Evolutionary conservation across 257 asterid genomes (phyloP).

Genomic region (Craterostigma plantagineum): DNA sequence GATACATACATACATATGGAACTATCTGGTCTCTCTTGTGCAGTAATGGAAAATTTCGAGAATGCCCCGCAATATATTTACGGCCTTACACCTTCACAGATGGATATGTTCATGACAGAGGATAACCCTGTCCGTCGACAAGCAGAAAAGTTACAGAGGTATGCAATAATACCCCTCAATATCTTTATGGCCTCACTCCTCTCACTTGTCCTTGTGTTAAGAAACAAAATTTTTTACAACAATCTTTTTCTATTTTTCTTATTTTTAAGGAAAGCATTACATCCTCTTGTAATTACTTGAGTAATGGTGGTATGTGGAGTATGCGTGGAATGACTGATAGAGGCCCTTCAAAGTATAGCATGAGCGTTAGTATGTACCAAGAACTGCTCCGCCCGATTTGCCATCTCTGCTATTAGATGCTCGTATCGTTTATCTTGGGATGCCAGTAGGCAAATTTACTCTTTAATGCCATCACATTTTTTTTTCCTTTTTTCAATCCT

Average conservation of each 20-base stretch:
- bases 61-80: constrained; percentile 62
- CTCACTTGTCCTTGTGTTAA: no score
- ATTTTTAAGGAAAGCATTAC: constrained; percentile 86
- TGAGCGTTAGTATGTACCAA: constrained; percentile 60
- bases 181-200: no score
- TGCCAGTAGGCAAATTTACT: constrained; percentile 66
- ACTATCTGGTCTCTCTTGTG: constrained; percentile 9
- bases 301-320: constrained; percentile 64
- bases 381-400: constrained; percentile 85
- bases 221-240: no score
- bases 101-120: constrained; percentile 93
- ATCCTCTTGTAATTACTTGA: constrained; percentile 45
- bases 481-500: constrained; percentile 1
- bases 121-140: constrained; percentile 56
- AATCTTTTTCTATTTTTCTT: no score
- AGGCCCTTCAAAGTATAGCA: constrained; percentile 52
- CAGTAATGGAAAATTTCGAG: constrained; percentile 77
- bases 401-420: constrained; percentile 85
- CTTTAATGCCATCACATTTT: constrained; percentile 5
- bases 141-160: constrained; percentile 75
- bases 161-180: background rate
- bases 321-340: constrained; percentile 31
- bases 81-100: constrained; percentile 78
- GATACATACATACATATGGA: no score
- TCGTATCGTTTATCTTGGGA: constrained; percentile 82